Evolutionary conservation across 352 stramenopile species (phyloP).

Genomic region (Pythium scleroteichum): DNA sequence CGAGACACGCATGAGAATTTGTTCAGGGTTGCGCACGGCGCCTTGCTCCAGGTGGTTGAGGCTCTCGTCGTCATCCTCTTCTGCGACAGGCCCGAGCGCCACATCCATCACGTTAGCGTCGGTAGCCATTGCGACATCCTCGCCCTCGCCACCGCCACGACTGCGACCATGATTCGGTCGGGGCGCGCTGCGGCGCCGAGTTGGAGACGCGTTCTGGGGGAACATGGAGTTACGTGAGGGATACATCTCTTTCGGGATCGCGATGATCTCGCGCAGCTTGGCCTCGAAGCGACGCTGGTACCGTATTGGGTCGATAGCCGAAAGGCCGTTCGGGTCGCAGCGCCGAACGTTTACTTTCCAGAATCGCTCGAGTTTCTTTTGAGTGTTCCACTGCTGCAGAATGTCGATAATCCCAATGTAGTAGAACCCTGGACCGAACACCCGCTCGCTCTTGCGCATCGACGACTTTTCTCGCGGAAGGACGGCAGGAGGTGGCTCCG

Average conservation of each 20-base stretch:
- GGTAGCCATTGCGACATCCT: conserved; percentile 1
- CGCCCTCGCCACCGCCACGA: not conserved
- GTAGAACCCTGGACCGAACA: conserved; percentile 86
- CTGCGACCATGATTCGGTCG: not conserved
- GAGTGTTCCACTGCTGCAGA: conserved; percentile 84
- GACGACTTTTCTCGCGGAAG: conserved; percentile 33
- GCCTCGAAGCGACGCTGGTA: conserved; percentile 85
- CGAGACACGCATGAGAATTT: conserved; percentile 22
- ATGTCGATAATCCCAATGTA: conserved; percentile 92
- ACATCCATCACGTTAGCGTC: not conserved
- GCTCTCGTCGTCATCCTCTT: conserved; percentile 19
- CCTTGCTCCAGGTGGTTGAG: conserved; percentile 18
- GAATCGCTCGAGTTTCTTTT: conserved; percentile 83
- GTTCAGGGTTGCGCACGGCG: conserved; percentile 18
- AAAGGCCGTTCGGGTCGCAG: conserved; percentile 73
- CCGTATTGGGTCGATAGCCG: conserved; percentile 70
- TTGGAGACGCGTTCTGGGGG: not conserved
- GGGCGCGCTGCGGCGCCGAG: not conserved
- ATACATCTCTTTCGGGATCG: conserved; percentile 57
- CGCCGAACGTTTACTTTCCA: conserved; percentile 78
- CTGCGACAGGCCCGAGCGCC: conserved; percentile 1
- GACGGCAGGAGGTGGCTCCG: conserved; percentile 3
- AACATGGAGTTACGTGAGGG: conserved; percentile 3
- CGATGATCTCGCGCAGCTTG: conserved; percentile 82
- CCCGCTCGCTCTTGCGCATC: conserved; percentile 72